phyloP scores from a whole-genome alignment of 2,329 filamentous ascomycete species.

The Sarocladium strictum region DNA sequence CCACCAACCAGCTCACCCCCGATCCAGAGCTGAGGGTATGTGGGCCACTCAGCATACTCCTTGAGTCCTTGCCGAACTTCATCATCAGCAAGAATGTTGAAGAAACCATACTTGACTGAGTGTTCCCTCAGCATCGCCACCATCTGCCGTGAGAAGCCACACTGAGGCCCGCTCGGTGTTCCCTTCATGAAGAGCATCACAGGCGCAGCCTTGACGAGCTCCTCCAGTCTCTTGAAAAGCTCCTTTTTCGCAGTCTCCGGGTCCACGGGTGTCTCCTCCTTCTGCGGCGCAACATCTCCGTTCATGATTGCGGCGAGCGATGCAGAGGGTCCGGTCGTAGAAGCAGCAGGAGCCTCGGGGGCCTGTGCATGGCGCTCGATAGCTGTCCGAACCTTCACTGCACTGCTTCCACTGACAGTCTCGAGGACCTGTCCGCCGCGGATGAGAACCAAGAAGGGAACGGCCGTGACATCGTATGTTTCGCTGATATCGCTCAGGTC shows the following conservation, averaged over 20 bases:
- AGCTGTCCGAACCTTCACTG: slow-evolving; percentile 73
- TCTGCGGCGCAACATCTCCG: slow-evolving; percentile 26
- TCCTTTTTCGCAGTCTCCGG: slow-evolving; percentile 70
- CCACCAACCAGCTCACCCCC: slow-evolving; percentile 87
- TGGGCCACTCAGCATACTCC: slow-evolving; percentile 98
- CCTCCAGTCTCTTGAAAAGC: slow-evolving; percentile 69
- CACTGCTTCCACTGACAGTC: slow-evolving; percentile 84
- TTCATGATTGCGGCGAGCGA: slow-evolving; percentile 6
- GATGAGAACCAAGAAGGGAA: slow-evolving; percentile 84
- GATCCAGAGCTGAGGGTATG: slow-evolving; percentile 92
- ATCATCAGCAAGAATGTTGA: slow-evolving; percentile 97
- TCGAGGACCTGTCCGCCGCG: slow-evolving; percentile 71
- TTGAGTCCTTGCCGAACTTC: slow-evolving; percentile 95
- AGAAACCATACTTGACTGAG: slow-evolving; percentile 94
- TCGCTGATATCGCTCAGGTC: slow-evolving; percentile 89
- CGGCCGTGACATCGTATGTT: slow-evolving; percentile 87
- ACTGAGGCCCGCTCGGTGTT: slow-evolving; percentile 81
- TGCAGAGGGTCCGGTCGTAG: not conserved
- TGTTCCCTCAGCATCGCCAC: slow-evolving; percentile 83
- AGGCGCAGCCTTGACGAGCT: slow-evolving; percentile 88
- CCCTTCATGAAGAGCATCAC: slow-evolving; percentile 99
- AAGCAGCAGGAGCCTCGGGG: slow-evolving; percentile 26
- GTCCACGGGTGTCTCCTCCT: slow-evolving; percentile 32
- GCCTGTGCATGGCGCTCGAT: slow-evolving; percentile 74
- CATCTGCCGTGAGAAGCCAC: slow-evolving; percentile 87